Evolutionary conservation across 139 green algal genomes (phyloP), one percentile per base, ranked within the genome.

Genomic region (Tetradesmus obliquus): DNA sequence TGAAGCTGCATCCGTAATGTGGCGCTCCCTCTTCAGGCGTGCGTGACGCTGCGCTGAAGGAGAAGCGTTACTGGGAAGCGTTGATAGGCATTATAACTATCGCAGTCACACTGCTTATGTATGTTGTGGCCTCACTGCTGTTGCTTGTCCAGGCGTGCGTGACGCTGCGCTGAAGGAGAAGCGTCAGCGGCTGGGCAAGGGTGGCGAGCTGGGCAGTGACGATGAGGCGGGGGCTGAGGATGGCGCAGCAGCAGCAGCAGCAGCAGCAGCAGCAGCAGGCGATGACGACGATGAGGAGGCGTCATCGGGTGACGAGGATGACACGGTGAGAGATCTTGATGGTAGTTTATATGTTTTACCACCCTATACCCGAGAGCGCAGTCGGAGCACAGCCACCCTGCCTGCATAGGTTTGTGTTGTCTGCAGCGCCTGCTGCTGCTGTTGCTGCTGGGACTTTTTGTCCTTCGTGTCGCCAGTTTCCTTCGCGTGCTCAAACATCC

Each of bases 101-200:
- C 0, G 57, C 57, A 66, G 7, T 66, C 7, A 66, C 57, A 66
- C 6, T 79, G 71, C 76, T 9, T 32, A 6, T 82, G 76, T 82
- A 19, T 6, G 76, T n/a, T 45, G 32, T 45, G 32, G 32, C 32
- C 32, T 45, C 72, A 32, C 15, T 81, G 24, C 6, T 85, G 80
- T 24, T 62, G 3, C 1, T 85, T n/a, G 45, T 82, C 15, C 86
- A 90, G 86, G 86, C 55, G 89, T 92, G 53, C 89, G 89, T 72
- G 81, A 69, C n/a, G 82, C 66, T 53, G 91, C 86, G 10, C 20
- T 69, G 24, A 85, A 92, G 51, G 94, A 96, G 91, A 95, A 95
- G 92, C 94, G 94, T 57, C 93, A 94, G 85, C 95, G 97, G 51
- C 92, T 98, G 62, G 95, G 94, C 60, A 94, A 94, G 83, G 95